phyloP scores from a whole-genome alignment of 352 stramenopile genomes.

The Phytophthora tubulina region DNA sequence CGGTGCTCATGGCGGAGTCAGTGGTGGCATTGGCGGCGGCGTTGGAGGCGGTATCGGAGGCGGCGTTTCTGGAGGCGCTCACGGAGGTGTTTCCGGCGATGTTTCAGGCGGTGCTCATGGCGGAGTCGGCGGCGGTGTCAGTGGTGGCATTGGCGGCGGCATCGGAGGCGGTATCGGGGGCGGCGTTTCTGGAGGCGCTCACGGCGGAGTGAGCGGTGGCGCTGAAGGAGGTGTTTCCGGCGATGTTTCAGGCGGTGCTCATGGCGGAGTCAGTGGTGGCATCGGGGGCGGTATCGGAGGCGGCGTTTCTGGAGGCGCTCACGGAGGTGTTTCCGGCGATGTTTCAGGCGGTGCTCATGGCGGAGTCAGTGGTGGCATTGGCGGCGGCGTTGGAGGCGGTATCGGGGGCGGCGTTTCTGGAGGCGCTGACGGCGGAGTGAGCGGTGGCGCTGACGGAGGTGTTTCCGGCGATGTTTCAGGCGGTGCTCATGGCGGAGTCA shows the following conservation, averaged over 20 bases:
- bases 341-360: not conserved
- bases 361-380: not conserved
- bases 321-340: not conserved
- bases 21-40: not conserved
- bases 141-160: not conserved
- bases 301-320: not conserved
- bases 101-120: not conserved
- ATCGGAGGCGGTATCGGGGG: not conserved
- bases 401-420: constrained; percentile 3
- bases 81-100: not conserved
- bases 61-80: not conserved
- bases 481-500: not conserved
- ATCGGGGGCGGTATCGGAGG: not conserved
- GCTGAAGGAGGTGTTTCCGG: not conserved
- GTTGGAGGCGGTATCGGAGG: not conserved
- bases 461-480: not conserved
- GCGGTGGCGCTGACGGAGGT: not conserved
- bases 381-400: not conserved
- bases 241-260: not conserved
- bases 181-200: not conserved
- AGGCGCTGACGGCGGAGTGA: not conserved
- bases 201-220: not conserved
- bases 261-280: not conserved
- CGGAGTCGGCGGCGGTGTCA: not conserved
- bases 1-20: not conserved